Conservation (phyloP, 176 grass and related monocot species). For the Areca catechu region DNA sequence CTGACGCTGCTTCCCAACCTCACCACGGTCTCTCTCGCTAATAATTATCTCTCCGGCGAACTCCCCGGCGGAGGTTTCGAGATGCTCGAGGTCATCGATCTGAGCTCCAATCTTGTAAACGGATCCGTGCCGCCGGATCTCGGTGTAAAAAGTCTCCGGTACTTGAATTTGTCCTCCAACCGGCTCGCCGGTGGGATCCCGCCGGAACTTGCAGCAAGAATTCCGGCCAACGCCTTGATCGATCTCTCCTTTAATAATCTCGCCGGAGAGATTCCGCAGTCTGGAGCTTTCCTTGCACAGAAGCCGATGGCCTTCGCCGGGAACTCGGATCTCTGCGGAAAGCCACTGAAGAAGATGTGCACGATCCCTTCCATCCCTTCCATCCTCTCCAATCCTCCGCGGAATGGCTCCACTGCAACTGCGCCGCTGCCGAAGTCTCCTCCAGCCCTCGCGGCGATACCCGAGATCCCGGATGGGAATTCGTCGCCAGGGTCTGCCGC, state of each 20-base stretch:
- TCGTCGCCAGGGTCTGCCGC: background rate
- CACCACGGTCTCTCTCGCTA: slow-evolving; percentile 52
- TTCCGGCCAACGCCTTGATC: slow-evolving; percentile 54
- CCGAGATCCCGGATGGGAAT: background rate
- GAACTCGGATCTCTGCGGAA: slow-evolving; percentile 61
- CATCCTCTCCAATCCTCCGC: slow-evolving; percentile 26
- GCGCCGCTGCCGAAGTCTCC: background rate
- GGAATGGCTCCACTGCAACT: background rate
- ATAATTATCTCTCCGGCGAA: slow-evolving; percentile 63
- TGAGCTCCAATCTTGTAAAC: slow-evolving; percentile 71
- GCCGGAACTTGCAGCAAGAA: slow-evolving; percentile 33
- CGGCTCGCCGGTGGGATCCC: slow-evolving; percentile 54
- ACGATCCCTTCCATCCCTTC: slow-evolving; percentile 48
- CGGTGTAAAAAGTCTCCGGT: slow-evolving; percentile 38
- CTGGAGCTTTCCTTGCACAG: slow-evolving; percentile 38
- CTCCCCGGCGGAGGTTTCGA: slow-evolving; percentile 36
- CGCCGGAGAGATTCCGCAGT: slow-evolving; percentile 53
- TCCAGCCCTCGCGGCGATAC: slow-evolving; percentile 11
- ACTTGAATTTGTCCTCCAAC: slow-evolving; percentile 75
- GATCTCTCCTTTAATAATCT: slow-evolving; percentile 82
- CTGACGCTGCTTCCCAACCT: slow-evolving; percentile 64
- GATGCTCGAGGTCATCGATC: slow-evolving; percentile 54
- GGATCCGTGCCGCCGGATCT: slow-evolving; percentile 44
- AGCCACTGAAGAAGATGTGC: slow-evolving; percentile 49
- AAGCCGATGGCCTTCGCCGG: slow-evolving; percentile 50